Evolutionary conservation across 2,329 filamentous ascomycete genomes (phyloP).

Genomic region (Sphaerulina vaccinii): DNA sequence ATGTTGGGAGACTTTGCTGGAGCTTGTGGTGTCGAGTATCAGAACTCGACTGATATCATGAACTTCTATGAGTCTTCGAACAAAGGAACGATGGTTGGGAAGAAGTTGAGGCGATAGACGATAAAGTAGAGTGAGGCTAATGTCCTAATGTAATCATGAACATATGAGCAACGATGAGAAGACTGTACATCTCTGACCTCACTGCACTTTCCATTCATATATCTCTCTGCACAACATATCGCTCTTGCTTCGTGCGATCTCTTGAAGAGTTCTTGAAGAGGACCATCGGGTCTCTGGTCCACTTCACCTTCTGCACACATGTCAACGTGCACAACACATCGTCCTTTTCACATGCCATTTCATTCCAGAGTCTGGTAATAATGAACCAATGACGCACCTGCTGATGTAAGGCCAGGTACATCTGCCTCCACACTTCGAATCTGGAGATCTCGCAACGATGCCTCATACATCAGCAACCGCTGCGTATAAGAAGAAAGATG

Average conservation of each 20-base stretch:
- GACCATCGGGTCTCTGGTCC: no score
- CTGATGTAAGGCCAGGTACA: constrained; percentile 6
- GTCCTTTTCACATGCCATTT: no score
- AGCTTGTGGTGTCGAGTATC: constrained; percentile 45
- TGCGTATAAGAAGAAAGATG: constrained; percentile 95
- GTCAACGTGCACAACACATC: no score
- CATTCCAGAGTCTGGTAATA: no score
- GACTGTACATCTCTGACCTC: no score
- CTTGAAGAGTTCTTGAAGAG: no score
- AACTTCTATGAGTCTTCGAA: constrained; percentile 30
- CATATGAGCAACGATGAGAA: no score
- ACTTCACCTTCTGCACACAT: no score
- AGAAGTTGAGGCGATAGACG: constrained; percentile 15
- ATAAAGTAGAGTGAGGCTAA: not conserved
- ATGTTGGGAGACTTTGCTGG: constrained; percentile 46
- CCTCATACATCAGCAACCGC: constrained; percentile 58
- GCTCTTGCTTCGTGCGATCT: no score
- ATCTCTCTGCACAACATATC: no score
- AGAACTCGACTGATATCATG: constrained; percentile 44
- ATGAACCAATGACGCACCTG: no score
- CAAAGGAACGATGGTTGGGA: constrained; percentile 27
- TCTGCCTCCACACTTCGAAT: constrained; percentile 11
- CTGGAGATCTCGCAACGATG: constrained; percentile 26
- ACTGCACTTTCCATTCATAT: no score
- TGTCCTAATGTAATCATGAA: constrained; percentile 16